Percentiles rank a stretch among this genome's conserved stretches.
Evolutionary conservation across 371 early-diverging fungal species (phyloP).

Genomic region (Thermomucor indicae-seudaticae): DNA sequence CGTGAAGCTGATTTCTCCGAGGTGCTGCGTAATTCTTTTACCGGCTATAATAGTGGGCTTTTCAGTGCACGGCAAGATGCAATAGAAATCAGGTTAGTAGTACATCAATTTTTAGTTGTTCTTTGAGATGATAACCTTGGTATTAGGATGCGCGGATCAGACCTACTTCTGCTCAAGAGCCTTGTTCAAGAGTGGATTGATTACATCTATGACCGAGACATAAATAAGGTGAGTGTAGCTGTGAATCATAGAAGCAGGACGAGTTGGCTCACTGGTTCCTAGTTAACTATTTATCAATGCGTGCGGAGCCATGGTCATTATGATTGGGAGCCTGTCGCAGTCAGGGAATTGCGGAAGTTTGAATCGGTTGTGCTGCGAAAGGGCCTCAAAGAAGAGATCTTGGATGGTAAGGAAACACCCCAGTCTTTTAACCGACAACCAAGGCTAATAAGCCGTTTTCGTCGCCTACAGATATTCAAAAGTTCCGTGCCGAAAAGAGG

Average conservation of each 20-base stretch:
- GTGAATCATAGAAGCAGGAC: neutral
- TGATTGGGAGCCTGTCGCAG: conserved; percentile 17
- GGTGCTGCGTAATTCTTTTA: no score
- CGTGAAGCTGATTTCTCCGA: neutral
- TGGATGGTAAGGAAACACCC: conserved; percentile 5
- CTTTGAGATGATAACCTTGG: neutral
- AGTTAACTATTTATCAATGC: conserved; percentile 29
- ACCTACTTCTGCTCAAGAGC: conserved; percentile 6
- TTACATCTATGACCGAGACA: conserved; percentile 18
- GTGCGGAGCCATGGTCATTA: conserved; percentile 15
- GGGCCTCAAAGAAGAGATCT: conserved; percentile 30
- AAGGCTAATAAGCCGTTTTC: neutral
- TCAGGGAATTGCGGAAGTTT: conserved; percentile 28
- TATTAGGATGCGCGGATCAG: conserved; percentile 4
- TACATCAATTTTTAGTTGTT: neutral
- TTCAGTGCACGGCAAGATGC: neutral
- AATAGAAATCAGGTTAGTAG: neutral
- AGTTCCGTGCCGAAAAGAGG: conserved; percentile 25
- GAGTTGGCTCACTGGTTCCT: neutral
- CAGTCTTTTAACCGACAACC: neutral
- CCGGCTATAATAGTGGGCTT: no score
- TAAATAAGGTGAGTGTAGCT: neutral
- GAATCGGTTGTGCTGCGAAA: conserved; percentile 34
- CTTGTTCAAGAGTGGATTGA: conserved; percentile 41
- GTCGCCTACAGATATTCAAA: conserved; percentile 20